Conservation (phyloP, 148 eudicot species). For the Euryodendron excelsum region DNA sequence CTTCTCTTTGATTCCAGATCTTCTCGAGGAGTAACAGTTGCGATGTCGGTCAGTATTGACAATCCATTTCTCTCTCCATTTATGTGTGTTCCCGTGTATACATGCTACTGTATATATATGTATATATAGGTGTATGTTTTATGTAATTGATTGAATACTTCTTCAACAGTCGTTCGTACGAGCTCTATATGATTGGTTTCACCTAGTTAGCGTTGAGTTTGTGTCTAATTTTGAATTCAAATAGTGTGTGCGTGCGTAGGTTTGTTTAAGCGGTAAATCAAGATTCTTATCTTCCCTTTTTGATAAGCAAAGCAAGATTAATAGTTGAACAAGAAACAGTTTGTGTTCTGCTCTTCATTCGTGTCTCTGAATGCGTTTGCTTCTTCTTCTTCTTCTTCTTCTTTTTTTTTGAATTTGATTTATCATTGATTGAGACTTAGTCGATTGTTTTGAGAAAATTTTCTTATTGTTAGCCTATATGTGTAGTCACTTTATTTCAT, state of each 20-base stretch:
- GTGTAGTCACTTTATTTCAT: too few relatives aligned
- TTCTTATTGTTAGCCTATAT: too few relatives aligned
- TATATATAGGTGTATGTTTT: background rate
- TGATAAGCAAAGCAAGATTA: too few relatives aligned
- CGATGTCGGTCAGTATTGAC: slow-evolving; percentile 1
- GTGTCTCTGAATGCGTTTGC: background rate
- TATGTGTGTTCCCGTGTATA: background rate
- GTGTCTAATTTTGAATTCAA: background rate
- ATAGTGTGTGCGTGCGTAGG: background rate
- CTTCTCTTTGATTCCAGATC: background rate
- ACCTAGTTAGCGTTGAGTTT: background rate
- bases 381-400: too few relatives aligned
- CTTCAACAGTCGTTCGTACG: background rate
- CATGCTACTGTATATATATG: too few relatives aligned
- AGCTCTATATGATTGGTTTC: background rate
- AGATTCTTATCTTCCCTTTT: too few relatives aligned
- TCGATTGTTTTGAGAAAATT: too few relatives aligned
- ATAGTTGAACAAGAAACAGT: too few relatives aligned
- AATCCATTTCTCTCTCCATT: background rate
- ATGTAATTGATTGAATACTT: background rate
- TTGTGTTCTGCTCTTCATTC: background rate
- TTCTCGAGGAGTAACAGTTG: background rate
- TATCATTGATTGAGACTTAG: too few relatives aligned
- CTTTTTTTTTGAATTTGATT: too few relatives aligned
- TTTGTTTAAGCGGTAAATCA: background rate